Evolutionary conservation across 2,329 filamentous ascomycete species (phyloP).

Genomic region (Calonectria pseudoreteaudii): DNA sequence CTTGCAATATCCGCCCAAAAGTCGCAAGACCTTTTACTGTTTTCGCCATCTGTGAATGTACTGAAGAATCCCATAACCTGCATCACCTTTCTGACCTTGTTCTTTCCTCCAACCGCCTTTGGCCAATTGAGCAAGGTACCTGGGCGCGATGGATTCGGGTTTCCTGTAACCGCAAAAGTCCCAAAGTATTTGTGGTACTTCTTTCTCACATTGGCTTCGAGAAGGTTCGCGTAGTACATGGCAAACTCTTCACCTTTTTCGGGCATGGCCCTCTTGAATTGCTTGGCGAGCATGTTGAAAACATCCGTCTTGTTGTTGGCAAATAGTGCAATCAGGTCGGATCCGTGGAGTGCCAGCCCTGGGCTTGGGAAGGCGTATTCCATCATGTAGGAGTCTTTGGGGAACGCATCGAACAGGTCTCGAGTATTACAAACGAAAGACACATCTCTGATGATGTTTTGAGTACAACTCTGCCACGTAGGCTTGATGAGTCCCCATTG

Average conservation of each 20-base stretch:
- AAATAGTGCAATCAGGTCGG: slow-evolving; percentile 18
- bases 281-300: neutral
- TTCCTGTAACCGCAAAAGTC: neutral
- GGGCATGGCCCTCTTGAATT: neutral
- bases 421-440: slow-evolving; percentile 30
- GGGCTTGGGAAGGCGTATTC: slow-evolving; percentile 12
- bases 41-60: neutral
- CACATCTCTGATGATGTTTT: slow-evolving; percentile 6
- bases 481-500: neutral
- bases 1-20: slow-evolving; percentile 5
- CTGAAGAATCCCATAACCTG: neutral
- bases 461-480: neutral
- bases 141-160: neutral
- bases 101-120: neutral
- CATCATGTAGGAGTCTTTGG: slow-evolving; percentile 20
- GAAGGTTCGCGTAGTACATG: neutral
- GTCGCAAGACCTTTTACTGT: neutral
- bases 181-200: neutral
- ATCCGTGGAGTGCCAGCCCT: neutral
- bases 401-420: slow-evolving; percentile 16
- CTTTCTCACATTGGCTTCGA: neutral
- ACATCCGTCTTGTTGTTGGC: neutral
- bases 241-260: neutral
- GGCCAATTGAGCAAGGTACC: neutral
- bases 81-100: neutral